A percentile compares a stretch with the other conserved stretches of the same genome.
These are phyloP conservation scores for Dioscorea dumetorum DNA, from an alignment of 106 monocot genomes.

Conservation along the genomic window DNA sequence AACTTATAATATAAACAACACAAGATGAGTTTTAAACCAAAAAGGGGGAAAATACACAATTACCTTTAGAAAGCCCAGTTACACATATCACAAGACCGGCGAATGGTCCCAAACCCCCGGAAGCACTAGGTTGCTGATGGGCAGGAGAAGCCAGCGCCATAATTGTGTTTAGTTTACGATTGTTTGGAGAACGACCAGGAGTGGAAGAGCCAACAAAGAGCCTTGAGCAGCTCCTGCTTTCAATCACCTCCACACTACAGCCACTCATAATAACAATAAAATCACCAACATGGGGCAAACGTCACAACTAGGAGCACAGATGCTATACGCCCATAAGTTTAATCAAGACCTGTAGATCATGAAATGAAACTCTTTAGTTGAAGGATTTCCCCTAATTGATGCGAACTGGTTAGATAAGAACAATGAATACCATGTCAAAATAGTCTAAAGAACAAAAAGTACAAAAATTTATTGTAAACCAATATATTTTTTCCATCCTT, in stretches of 20 bases:
- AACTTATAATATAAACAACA: not conserved
- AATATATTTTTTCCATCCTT: no score
- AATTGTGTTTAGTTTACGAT: conserved; percentile 12
- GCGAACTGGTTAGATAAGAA: not conserved
- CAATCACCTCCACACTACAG: conserved; percentile 61
- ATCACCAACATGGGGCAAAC: conserved; percentile 1
- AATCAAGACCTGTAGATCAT: not conserved
- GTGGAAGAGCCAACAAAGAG: conserved; percentile 27
- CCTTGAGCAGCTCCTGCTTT: conserved; percentile 73
- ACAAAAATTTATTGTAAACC: no score
- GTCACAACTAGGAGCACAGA: not conserved
- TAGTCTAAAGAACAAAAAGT: not conserved
- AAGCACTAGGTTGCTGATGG: conserved; percentile 9
- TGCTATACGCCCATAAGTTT: not conserved
- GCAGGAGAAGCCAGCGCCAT: conserved; percentile 37
- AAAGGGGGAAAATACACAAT: not conserved
- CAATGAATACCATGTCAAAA: not conserved
- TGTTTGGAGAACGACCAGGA: conserved; percentile 18
- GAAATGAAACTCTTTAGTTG: not conserved
- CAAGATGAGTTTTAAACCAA: not conserved
- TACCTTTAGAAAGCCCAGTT: conserved; percentile 97
- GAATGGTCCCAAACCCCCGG: conserved; percentile 39
- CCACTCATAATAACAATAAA: conserved; percentile 21
- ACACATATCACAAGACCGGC: conserved; percentile 81
- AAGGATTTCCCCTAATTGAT: no score